A percentile compares a stretch with the other conserved stretches of the same genome.
These are phyloP conservation scores for Davidsoniella virescens DNA, from an alignment of 2,329 filamentous ascomycete species.

Conservation along the genomic window DNA sequence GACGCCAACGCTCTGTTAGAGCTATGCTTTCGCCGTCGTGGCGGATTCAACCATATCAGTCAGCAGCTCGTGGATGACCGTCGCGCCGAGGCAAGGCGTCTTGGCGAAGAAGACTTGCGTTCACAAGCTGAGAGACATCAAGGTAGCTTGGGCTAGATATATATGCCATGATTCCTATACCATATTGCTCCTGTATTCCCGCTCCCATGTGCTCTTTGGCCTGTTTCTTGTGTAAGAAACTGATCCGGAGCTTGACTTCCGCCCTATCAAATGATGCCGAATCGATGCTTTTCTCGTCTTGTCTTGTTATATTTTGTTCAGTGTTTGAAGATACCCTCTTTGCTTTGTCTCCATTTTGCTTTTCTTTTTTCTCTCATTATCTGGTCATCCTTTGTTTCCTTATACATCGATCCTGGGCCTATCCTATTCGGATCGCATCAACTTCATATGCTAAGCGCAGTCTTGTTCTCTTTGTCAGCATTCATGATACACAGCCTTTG, in stretches of 20 bases:
- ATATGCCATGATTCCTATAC: no score
- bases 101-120: conserved; percentile 27
- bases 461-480: no score
- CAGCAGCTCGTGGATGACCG: conserved; percentile 68
- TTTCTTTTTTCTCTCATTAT: conserved; percentile 13
- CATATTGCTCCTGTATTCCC: no score
- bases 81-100: conserved; percentile 49
- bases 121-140: conserved; percentile 14
- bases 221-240: no score
- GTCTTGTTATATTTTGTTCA: conserved; percentile 3
- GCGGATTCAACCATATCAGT: conserved; percentile 66
- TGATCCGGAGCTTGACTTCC: background rate
- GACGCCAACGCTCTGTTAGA: conserved; percentile 74
- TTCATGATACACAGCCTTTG: no score
- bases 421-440: no score
- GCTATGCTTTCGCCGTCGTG: conserved; percentile 62
- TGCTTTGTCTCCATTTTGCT: conserved; percentile 15
- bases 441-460: no score
- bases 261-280: background rate
- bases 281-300: background rate
- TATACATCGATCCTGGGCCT: background rate
- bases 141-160: no score
- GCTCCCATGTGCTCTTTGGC: no score
- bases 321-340: conserved; percentile 4
- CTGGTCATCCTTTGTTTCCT: background rate